Base-by-base conservation (phyloP, 78 protist species). In the Diacronema lutheri region DNA sequence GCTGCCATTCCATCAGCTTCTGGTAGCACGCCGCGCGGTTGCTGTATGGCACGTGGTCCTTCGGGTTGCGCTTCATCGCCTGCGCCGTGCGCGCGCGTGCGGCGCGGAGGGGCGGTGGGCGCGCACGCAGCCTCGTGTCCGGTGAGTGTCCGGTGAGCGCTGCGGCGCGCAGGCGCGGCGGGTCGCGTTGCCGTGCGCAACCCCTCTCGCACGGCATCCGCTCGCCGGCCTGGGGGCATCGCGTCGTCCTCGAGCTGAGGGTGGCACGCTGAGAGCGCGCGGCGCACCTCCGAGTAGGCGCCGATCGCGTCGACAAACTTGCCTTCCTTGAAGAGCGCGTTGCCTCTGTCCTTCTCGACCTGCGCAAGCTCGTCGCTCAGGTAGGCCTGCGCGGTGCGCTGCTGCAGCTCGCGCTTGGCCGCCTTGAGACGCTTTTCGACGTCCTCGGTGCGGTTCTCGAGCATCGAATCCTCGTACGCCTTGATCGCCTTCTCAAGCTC, bases 51-150 rank as follows among this genome's bases (percentile, higher is more conserved):
- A 86, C 76, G 65, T 86, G 95, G 33, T 91, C 93, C 25, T 21
- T 38, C 55, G 98, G 97, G 85, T 96, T 88, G 65, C 98, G 76
- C 74, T 85, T 86, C 87, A 96, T 89, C 60, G 98, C 97, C 58
- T 44, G 50, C 50, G 50, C 16, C 50, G 50, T 7, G 50, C 16
- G 16, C 16, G 3, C 50, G 16, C 50, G 50, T 9, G 50, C 50
- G 50, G 16, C 50, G 50, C 16, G 50, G 50, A 3, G 50, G 50
- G 50, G 16, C 16, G 16, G 50, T 9, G 50, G 16, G 50, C 50
- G n/a, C n/a, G n/a, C n/a, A n/a, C n/a, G n/a, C n/a, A n/a, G n/a
- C n/a, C n/a, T n/a, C n/a, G n/a, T n/a, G n/a, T n/a, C n/a, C n/a
- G n/a, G n/a, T n/a, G n/a, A n/a, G n/a, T n/a, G n/a, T n/a, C n/a